A percentile compares a stretch with the other conserved stretches of the same genome.
These are phyloP conservation scores for Cladosporium phlei DNA, from an alignment of 2,329 filamentous ascomycete genomes.

Conservation along the genomic window DNA sequence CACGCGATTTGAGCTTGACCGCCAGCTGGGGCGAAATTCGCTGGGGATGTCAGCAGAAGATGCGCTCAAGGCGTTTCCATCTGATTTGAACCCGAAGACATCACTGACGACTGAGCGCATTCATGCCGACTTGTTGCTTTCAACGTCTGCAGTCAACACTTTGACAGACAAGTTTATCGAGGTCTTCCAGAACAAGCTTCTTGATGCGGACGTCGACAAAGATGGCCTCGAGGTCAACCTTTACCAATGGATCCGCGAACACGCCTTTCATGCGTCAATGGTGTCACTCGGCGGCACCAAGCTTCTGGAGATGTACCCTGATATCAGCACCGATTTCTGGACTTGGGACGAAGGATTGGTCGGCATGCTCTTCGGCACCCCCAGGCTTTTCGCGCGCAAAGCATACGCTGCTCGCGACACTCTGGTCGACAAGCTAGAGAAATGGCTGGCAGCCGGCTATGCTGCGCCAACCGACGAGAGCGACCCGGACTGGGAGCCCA, in stretches of 20 bases:
- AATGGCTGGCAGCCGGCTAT: slow-evolving; percentile 16
- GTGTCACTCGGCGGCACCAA: slow-evolving; percentile 28
- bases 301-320: slow-evolving; percentile 28
- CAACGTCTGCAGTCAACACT: slow-evolving; percentile 15
- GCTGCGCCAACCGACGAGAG: slow-evolving; percentile 3
- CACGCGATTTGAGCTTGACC: slow-evolving; percentile 18
- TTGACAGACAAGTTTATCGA: slow-evolving; percentile 18
- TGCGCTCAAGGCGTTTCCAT: slow-evolving; percentile 17
- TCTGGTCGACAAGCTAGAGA: slow-evolving; percentile 16
- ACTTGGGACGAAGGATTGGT: slow-evolving; percentile 20
- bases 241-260: slow-evolving; percentile 28
- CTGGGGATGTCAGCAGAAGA: slow-evolving; percentile 19
- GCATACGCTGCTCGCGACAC: slow-evolving; percentile 18
- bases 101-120: slow-evolving; percentile 14
- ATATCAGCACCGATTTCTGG: slow-evolving; percentile 25
- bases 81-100: slow-evolving; percentile 14
- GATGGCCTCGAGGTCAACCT: slow-evolving; percentile 23
- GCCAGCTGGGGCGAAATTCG: slow-evolving; percentile 17
- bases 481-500: slow-evolving; percentile 18
- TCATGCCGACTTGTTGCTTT: slow-evolving; percentile 16
- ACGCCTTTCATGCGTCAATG: slow-evolving; percentile 29
- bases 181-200: slow-evolving; percentile 11
- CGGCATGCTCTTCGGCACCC: slow-evolving; percentile 21
- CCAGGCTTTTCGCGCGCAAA: slow-evolving; percentile 15
- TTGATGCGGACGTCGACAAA: neutral